A percentile compares a stretch with the other conserved stretches of the same genome.
Conservation (phyloP, 2,329 filamentous ascomycete species). For the Fusarium pininemorale region DNA sequence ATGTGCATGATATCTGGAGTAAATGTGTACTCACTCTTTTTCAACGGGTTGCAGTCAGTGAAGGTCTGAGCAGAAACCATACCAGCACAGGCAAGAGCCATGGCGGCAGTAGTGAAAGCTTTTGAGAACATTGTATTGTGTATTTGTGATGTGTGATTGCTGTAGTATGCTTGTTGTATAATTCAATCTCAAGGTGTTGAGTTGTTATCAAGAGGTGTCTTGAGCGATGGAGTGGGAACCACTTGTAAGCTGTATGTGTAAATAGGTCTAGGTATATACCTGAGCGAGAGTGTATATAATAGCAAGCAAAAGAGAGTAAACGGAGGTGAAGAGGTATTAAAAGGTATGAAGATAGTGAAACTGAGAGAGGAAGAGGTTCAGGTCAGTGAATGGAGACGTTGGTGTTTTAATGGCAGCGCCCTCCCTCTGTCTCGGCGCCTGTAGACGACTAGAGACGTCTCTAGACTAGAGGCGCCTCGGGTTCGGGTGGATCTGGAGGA, state of each 20-base stretch:
- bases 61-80: slow-evolving; percentile 65
- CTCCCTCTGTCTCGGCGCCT: slow-evolving; percentile 13
- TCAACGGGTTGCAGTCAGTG: slow-evolving; percentile 64
- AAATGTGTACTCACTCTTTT: slow-evolving; percentile 53
- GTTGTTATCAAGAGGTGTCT: slow-evolving; percentile 24
- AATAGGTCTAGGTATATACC: slow-evolving; percentile 9
- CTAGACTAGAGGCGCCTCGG: slow-evolving; percentile 27
- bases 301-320: not conserved
- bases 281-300: slow-evolving; percentile 22
- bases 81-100: slow-evolving; percentile 60
- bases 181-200: slow-evolving; percentile 2
- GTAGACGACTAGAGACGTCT: slow-evolving; percentile 9
- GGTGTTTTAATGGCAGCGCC: slow-evolving; percentile 35
- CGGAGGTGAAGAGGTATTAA: slow-evolving; percentile 31
- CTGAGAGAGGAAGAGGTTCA: slow-evolving; percentile 8
- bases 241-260: slow-evolving; percentile 15
- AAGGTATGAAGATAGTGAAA: slow-evolving; percentile 2
- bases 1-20: not conserved
- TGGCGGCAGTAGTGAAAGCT: slow-evolving; percentile 54
- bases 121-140: slow-evolving; percentile 54
- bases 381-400: slow-evolving; percentile 12
- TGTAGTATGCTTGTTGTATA: slow-evolving; percentile 11
- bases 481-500: slow-evolving; percentile 33
- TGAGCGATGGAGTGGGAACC: slow-evolving; percentile 26
- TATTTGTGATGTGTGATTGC: slow-evolving; percentile 6